Evolutionary conservation across 2,329 filamentous ascomycete species (phyloP).

Genomic region (Pseudogymnoascus destructans): DNA sequence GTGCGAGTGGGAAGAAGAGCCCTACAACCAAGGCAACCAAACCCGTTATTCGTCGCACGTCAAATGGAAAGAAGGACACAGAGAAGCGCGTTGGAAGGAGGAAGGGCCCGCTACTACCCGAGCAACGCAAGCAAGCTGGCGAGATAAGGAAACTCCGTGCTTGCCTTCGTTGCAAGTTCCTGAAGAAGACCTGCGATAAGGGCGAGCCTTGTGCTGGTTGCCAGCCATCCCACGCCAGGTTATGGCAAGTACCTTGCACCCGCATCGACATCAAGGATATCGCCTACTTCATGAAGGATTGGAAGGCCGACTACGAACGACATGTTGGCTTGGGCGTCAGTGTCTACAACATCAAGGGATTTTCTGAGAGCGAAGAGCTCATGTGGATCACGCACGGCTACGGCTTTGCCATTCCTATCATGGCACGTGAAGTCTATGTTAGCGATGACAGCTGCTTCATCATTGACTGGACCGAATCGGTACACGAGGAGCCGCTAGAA

Average conservation of each 20-base stretch:
- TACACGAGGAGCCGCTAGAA: constrained; percentile 59
- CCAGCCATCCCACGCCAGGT: constrained; percentile 83
- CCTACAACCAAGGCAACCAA: constrained; percentile 63
- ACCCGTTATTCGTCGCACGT: constrained; percentile 62
- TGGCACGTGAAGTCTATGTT: constrained; percentile 86
- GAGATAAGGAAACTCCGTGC: constrained; percentile 92
- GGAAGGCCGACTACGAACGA: constrained; percentile 92
- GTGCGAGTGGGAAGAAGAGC: constrained; percentile 49
- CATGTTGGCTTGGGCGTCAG: constrained; percentile 79
- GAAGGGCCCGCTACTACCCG: constrained; percentile 77
- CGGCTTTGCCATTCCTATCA: constrained; percentile 82
- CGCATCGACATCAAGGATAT: constrained; percentile 98
- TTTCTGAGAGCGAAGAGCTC: constrained; percentile 49
- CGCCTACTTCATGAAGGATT: constrained; percentile 97
- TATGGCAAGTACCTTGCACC: constrained; percentile 97
- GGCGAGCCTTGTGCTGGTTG: constrained; percentile 92
- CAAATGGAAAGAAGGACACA: constrained; percentile 64
- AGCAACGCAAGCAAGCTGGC: constrained; percentile 91
- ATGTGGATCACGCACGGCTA: constrained; percentile 97
- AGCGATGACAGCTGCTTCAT: constrained; percentile 85
- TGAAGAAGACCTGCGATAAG: constrained; percentile 98
- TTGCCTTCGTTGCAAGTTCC: constrained; percentile 91
- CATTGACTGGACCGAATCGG: constrained; percentile 84
- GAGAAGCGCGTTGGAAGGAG: constrained; percentile 92
- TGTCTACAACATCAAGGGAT: constrained; percentile 88